phyloP scores from a whole-genome alignment of 192 early-diverging fungal genomes.

The Spizellomyces punctatus region DNA sequence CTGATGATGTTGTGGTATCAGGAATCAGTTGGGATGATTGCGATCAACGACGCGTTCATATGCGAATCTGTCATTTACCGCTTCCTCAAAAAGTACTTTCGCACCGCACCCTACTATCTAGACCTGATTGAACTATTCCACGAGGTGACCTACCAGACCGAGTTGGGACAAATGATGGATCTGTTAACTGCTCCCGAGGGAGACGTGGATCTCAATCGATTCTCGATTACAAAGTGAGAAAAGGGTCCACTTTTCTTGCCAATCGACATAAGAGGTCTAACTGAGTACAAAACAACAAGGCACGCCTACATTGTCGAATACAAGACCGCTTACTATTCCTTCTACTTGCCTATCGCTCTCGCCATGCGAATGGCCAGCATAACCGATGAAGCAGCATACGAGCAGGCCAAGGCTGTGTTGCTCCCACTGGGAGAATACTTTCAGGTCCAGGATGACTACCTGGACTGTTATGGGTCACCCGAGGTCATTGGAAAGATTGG shows the following conservation, averaged over 20 bases:
- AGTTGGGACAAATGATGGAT: constrained; percentile 97
- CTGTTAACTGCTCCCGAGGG: constrained; percentile 98
- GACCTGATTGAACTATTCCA: constrained; percentile 94
- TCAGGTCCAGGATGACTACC: constrained; percentile 97
- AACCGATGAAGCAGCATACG: constrained; percentile 74
- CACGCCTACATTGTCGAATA: constrained; percentile 93
- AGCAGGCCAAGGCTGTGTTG: constrained; percentile 82
- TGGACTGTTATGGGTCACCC: constrained; percentile 92
- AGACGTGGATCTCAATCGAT: constrained; percentile 86
- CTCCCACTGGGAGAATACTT: constrained; percentile 98
- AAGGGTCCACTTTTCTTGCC: not conserved
- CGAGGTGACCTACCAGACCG: constrained; percentile 95
- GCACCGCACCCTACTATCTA: constrained; percentile 78
- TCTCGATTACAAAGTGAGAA: constrained; percentile 84
- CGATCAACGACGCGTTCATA: constrained; percentile 97
- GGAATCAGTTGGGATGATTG: constrained; percentile 76
- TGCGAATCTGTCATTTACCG: constrained; percentile 91
- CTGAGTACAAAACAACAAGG: constrained; percentile 23
- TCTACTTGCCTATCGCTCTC: constrained; percentile 96
- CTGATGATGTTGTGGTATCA: not conserved
- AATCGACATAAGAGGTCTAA: not conserved
- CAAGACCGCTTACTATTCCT: constrained; percentile 99
- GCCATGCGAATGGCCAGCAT: constrained; percentile 90
- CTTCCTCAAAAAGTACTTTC: constrained; percentile 94
- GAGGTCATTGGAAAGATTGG: constrained; percentile 97